Conservation (phyloP, 805 yeast species). For the Zygosaccharomyces bailii region DNA sequence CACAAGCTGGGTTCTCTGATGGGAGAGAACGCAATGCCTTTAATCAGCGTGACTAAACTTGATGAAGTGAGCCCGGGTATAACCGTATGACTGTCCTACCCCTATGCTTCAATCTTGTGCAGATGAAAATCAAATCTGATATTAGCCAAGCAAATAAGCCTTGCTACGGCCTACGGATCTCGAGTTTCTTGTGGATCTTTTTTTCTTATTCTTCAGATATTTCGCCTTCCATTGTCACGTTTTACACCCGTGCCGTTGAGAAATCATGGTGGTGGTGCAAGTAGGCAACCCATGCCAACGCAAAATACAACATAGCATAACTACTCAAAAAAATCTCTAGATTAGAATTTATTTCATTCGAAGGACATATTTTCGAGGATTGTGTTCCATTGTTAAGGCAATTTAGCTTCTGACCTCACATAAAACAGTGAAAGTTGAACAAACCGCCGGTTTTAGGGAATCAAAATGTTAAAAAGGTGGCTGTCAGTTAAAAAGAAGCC, state of each 20-base stretch:
- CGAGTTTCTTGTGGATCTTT: too few relatives aligned
- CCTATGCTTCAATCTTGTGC: too few relatives aligned
- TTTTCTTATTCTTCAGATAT: not conserved
- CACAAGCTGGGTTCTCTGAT: too few relatives aligned
- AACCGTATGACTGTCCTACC: too few relatives aligned
- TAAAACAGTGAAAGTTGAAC: not conserved
- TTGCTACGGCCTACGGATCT: too few relatives aligned
- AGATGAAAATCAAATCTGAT: too few relatives aligned
- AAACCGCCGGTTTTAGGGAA: not conserved
- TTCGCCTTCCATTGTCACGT: not conserved
- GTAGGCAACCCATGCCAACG: not conserved
- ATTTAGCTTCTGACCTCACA: not conserved
- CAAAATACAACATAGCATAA: not conserved
- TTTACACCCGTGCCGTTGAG: not conserved
- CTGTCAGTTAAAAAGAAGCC: conserved; percentile 17
- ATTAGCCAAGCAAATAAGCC: too few relatives aligned
- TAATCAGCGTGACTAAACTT: too few relatives aligned
- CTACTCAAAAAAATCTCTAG: not conserved
- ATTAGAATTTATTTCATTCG: not conserved
- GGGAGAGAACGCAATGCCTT: too few relatives aligned
- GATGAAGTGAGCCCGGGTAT: too few relatives aligned
- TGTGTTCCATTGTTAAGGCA: not conserved
- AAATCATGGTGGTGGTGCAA: not conserved
- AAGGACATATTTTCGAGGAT: not conserved
- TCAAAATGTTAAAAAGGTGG: conserved; percentile 25